Percentiles rank a stretch among this genome's conserved stretches.
Evolutionary conservation across 495 filamentous ascomycete species (phyloP).

Genomic region (Daldinia decipiens): DNA sequence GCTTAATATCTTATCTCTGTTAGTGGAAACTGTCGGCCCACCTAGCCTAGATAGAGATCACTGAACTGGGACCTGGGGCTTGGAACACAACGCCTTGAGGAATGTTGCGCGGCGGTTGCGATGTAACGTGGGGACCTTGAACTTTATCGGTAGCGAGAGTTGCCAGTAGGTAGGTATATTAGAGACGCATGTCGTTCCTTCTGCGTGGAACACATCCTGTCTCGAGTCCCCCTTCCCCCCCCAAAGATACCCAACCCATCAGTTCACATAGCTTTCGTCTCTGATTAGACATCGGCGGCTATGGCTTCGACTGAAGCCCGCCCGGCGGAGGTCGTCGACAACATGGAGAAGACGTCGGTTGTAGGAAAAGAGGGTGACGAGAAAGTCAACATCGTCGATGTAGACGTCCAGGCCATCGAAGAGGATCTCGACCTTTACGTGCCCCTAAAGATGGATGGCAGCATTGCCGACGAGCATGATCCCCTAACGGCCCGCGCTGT

Average conservation of each 20-base stretch:
- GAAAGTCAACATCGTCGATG: constrained; percentile 38
- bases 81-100: constrained; percentile 17
- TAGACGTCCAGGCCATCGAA: constrained; percentile 44
- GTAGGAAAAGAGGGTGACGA: constrained; percentile 31
- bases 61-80: constrained; percentile 4
- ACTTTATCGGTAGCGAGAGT: constrained; percentile 9
- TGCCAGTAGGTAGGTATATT: constrained; percentile 21
- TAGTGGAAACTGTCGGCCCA: constrained; percentile 18
- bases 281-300: constrained; percentile 21
- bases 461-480: constrained; percentile 55
- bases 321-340: constrained; percentile 35
- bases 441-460: constrained; percentile 58
- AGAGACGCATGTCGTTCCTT: constrained; percentile 18
- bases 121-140: constrained; percentile 25
- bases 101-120: constrained; percentile 25
- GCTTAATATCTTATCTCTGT: constrained; percentile 34
- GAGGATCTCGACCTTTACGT: constrained; percentile 59
- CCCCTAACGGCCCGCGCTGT: constrained; percentile 69
- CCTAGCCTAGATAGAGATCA: constrained; percentile 1
- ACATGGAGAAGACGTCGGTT: constrained; percentile 20
- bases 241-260: constrained; percentile 20
- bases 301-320: constrained; percentile 44
- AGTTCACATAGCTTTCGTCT: constrained; percentile 23
- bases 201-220: constrained; percentile 7
- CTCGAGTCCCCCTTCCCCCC: background rate